These are phyloP conservation scores for Turritis glabra DNA, from an alignment of 345 rosid species.

Conservation along the genomic window DNA sequence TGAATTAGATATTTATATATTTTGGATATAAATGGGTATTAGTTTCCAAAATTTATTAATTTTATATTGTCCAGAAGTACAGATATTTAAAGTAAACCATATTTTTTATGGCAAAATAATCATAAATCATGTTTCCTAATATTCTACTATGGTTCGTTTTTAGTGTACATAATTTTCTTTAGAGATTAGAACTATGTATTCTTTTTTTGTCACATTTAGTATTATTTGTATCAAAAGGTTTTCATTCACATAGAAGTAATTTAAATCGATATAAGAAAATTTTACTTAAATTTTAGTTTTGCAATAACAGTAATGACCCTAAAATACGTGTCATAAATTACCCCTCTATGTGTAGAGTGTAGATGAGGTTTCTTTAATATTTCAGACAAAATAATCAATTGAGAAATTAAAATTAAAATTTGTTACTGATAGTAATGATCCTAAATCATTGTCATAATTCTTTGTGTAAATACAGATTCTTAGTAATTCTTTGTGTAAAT, in stretches of 20 bases:
- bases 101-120: background rate
- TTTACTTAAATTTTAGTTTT: constrained; percentile 17
- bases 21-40: background rate
- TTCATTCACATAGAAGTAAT: background rate
- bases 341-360: background rate
- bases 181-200: background rate
- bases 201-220: background rate
- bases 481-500: background rate
- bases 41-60: background rate
- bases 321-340: background rate
- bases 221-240: background rate
- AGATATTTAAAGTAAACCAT: background rate
- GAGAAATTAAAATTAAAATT: too few species aligned
- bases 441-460: too few species aligned
- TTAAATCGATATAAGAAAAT: background rate
- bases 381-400: too few species aligned
- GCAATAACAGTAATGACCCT: background rate
- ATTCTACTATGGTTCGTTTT: background rate
- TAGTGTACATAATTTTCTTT: background rate
- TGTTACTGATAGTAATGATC: too few species aligned
- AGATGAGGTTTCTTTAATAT: background rate
- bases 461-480: too few species aligned
- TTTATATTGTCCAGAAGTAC: background rate
- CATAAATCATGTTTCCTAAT: background rate
- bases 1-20: background rate